Base-by-base conservation (phyloP, 441 rosid genomes). In the Croton laevigatus region DNA sequence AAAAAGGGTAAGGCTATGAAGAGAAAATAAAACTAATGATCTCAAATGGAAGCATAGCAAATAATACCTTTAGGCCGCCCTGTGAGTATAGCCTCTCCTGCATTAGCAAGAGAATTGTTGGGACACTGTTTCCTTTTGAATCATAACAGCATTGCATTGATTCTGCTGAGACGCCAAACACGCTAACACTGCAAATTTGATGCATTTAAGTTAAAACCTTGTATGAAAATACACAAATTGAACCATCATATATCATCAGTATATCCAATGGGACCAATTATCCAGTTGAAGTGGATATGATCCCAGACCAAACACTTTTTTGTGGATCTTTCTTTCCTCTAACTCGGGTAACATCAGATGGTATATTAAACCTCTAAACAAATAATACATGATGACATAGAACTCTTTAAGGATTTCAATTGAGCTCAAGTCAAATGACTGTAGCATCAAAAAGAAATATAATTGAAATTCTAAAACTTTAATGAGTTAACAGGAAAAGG, bases 101-200 rank as follows among this genome's bases (percentile, higher is more conserved):
- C 97, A 91, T 88, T 67, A 91, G 79, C 82, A 93, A 70, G 65
- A 93, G 89, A 71, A 93, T 88, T 46, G 93, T 85, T 32, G 96
- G 98, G 73, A 93, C 88, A 71, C 90, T 86, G 38, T 91, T 87
- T 27, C 97, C 94, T 75, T 87, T 83, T 32, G 89, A 76, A 75
- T 93, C 98, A 69, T 73, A 91, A 19, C 92, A 87, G 65, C 89
- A 79, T 72, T 93, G 98, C 98, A 93, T 89, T 20, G 97, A 89
- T 63, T 89, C 97, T 2, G 98, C 86, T 54, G 98, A 93, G 72
- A 93, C 98, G 57, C 98, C 97, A 76, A 93, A 91, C 53, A 91
- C 94, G 75, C 85, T 90, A 54, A 86, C 85, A 78, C 97, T 93
- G 70, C 81, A 68, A 66, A 75, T 69, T 49, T 66, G 42, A 74